Base-by-base conservation (phyloP, 2,329 filamentous ascomycete species). In the Aspergillus sp. region DNA sequence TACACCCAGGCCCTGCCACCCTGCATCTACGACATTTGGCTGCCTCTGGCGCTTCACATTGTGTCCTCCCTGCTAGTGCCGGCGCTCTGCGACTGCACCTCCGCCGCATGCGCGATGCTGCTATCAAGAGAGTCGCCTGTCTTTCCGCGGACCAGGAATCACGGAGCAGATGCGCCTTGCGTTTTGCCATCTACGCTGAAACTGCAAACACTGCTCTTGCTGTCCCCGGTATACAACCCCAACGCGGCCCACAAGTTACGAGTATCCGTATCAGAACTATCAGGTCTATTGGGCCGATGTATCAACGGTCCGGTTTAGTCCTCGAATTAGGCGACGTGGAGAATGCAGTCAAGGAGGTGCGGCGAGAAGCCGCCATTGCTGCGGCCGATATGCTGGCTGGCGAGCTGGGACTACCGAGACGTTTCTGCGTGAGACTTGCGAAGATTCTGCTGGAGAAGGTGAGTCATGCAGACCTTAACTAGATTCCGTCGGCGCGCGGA, bases 1-100 rank as follows among this genome's bases (percentile, higher is more conserved):
- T 8, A 20, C 15, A 22, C 11, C 13, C 25, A 35, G 22, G 14
- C 33, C 4, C 15, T 35, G 5, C 33, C 33, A 8, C 3, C 33
- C 4, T 26, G 17, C 5, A n/a, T 31, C n/a, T 35, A 35, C 15
- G 24, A 15, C 4, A 11, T 35, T 12, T 35, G 33, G 33, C 28
- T 35, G 7, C 28, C 33, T n/a, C 17, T 35, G 12, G 28, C 28
- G 3, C 5, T 35, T 6, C 22, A 16, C 15, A 10, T 30, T 15
- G n/a, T 8, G 2, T 28, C 33, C 8, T 13, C 19, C 1, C 20
- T 35, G 15, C 28, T 35, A 15, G 6, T 5, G 15, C n/a, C 14
- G 2, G 28, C 33, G 5, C 13, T 35, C 5, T 11, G 8, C 3
- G 24, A 31, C 15, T 7, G 8, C 2, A 5, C 8, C 4, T 35